These are phyloP conservation scores for Pseudotsuga menziesii DNA, from an alignment of 75 land plant species.

Conservation along the genomic window DNA sequence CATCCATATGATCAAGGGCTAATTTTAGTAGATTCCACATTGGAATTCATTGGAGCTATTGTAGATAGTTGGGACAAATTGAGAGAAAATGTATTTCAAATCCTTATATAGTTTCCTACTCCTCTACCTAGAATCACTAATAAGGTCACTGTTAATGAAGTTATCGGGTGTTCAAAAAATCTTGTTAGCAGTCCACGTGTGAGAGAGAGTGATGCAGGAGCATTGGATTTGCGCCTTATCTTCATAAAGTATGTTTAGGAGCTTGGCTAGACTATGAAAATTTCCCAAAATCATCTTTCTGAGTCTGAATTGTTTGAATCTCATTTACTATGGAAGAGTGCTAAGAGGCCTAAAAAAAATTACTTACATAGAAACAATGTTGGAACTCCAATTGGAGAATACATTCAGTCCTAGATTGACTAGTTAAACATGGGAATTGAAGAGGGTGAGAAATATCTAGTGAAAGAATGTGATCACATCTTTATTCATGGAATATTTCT, in stretches of 20 bases:
- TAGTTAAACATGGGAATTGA: slow-evolving; percentile 72
- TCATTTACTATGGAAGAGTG: slow-evolving; percentile 7
- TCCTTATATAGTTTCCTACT: slow-evolving; percentile 74
- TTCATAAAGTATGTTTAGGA: slow-evolving; percentile 91
- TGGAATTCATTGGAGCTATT: slow-evolving; percentile 75
- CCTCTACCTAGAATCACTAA: slow-evolving; percentile 91
- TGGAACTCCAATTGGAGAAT: slow-evolving; percentile 44
- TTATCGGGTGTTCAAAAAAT: slow-evolving; percentile 73
- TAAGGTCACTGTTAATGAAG: slow-evolving; percentile 33
- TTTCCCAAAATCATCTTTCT: slow-evolving; percentile 38
- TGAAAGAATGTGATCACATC: slow-evolving; percentile 82
- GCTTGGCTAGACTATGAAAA: slow-evolving; percentile 68
- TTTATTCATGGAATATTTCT: slow-evolving; percentile 96
- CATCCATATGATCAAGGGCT: slow-evolving; percentile 60
- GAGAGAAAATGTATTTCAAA: slow-evolving; percentile 82
- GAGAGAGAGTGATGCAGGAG: slow-evolving; percentile 98
- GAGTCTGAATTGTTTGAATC: slow-evolving; percentile 1
- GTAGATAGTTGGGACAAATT: slow-evolving; percentile 99
- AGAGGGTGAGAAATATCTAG: slow-evolving; percentile 83
- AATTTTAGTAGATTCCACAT: slow-evolving; percentile 59
- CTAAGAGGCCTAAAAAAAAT: not conserved
- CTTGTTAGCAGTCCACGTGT: slow-evolving; percentile 94
- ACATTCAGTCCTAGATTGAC: slow-evolving; percentile 63
- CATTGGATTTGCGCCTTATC: slow-evolving; percentile 73
- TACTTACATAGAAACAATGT: not conserved